Percentiles rank a stretch among this genome's conserved stretches.
phyloP scores from a whole-genome alignment of 257 asterid genomes.

The Cruciata laevipes region DNA sequence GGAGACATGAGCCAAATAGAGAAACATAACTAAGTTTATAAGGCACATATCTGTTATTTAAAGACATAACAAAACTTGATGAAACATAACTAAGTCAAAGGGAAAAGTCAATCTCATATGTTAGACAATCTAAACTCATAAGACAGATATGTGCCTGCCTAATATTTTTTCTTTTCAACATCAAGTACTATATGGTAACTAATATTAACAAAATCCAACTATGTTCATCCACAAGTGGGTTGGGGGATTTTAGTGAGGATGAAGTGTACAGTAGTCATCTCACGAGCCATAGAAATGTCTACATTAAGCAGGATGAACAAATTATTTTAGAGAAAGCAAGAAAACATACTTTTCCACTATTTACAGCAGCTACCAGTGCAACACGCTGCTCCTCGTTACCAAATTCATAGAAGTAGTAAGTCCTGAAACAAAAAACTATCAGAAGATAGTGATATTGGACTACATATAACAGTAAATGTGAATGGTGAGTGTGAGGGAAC shows the following conservation, averaged over 20 bases:
- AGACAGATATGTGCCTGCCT: too few species aligned
- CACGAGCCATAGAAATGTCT: background rate
- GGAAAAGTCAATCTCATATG: too few species aligned
- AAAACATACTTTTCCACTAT: constrained; percentile 65
- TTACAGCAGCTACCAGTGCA: constrained; percentile 82
- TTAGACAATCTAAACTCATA: too few species aligned
- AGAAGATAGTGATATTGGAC: background rate
- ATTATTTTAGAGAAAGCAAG: background rate
- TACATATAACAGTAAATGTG: background rate
- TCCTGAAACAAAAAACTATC: constrained; percentile 44
- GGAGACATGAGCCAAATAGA: too few species aligned
- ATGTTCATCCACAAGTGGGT: background rate
- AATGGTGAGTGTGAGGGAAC: background rate
- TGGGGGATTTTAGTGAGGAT: background rate
- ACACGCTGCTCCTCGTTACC: constrained; percentile 56
- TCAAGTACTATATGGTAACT: background rate
- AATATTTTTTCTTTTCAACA: too few species aligned
- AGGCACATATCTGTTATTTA: too few species aligned
- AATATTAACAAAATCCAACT: background rate
- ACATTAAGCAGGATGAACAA: constrained; percentile 1
- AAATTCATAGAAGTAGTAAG: constrained; percentile 85
- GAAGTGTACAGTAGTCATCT: background rate
- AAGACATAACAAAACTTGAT: too few species aligned
- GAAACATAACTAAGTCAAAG: too few species aligned
- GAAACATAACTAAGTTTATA: too few species aligned